These are phyloP conservation scores for Eucalyptus cloeziana DNA, from an alignment of 345 rosid genomes.

Conservation along the genomic window DNA sequence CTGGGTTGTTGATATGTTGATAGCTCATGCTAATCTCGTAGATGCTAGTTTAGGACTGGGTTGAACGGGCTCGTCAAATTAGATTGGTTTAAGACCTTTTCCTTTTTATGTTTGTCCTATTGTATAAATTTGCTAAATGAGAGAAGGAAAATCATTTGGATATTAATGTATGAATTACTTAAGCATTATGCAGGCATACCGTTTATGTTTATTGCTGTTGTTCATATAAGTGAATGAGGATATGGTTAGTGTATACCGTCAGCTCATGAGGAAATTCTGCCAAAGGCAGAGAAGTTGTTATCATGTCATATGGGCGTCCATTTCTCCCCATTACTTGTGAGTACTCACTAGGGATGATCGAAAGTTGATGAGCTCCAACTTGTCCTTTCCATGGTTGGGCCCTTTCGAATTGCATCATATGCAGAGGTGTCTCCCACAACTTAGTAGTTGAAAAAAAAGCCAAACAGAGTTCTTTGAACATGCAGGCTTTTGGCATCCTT, in stretches of 20 bases:
- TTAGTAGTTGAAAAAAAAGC: not conserved
- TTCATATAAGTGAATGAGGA: not conserved
- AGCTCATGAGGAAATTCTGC: not conserved
- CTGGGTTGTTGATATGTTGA: not conserved
- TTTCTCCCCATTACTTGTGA: not conserved
- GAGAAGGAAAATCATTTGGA: not conserved
- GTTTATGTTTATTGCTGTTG: not conserved
- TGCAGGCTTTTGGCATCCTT: slow-evolving; percentile 54
- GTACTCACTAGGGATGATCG: not conserved
- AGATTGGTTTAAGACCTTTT: not conserved
- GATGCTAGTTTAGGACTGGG: not conserved
- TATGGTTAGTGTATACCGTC: not conserved
- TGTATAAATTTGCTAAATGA: not conserved
- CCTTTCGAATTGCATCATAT: not conserved
- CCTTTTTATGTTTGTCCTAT: not conserved
- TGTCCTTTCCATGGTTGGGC: not conserved
- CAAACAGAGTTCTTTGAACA: not conserved
- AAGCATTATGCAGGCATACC: not conserved
- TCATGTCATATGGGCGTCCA: not conserved
- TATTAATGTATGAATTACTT: not conserved
- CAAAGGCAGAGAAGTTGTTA: not conserved
- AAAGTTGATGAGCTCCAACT: not conserved
- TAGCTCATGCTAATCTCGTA: not conserved
- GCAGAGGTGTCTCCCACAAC: not conserved
- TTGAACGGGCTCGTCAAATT: not conserved